Percentiles rank a stretch among this genome's conserved stretches.
phyloP scores from a whole-genome alignment of 179 eudicot species.

The Heliamphora pulchella region DNA sequence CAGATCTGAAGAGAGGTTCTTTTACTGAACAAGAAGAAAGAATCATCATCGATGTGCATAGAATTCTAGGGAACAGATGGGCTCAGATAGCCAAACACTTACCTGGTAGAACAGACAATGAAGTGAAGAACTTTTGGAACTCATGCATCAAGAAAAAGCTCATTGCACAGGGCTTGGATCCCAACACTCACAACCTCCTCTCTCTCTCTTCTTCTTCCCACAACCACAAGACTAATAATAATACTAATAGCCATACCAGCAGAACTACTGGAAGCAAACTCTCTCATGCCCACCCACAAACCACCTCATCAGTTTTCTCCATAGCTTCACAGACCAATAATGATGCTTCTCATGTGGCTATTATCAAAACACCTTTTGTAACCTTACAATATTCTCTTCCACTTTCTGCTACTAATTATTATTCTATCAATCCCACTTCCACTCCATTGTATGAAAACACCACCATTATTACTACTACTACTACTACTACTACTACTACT shows the following conservation, averaged over 20 bases:
- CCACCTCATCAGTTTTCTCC: constrained; percentile 28
- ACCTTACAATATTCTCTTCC: constrained; percentile 9
- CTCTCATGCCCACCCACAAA: neutral
- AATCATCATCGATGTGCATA: constrained; percentile 66
- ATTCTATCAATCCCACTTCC: neutral
- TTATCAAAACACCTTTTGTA: constrained; percentile 11
- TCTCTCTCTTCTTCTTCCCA: constrained; percentile 13
- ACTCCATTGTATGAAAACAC: constrained; percentile 4
- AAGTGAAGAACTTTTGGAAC: constrained; percentile 86
- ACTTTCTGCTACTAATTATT: neutral
- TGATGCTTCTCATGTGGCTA: constrained; percentile 10
- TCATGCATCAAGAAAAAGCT: constrained; percentile 86
- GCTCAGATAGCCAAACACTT: constrained; percentile 83
- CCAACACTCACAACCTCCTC: constrained; percentile 75
- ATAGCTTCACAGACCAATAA: constrained; percentile 12
- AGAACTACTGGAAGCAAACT: constrained; percentile 16
- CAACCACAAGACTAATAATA: constrained; percentile 7
- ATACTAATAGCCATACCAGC: constrained; percentile 14
- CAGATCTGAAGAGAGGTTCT: constrained; percentile 67
- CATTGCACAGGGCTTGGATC: constrained; percentile 73
- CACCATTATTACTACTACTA: neutral
- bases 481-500: neutral
- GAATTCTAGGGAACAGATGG: constrained; percentile 80
- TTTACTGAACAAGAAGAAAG: constrained; percentile 73
- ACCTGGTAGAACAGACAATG: constrained; percentile 84